Conservation (phyloP, 1,284 basidiomycete species). For the Ceratobasidium sp. region DNA sequence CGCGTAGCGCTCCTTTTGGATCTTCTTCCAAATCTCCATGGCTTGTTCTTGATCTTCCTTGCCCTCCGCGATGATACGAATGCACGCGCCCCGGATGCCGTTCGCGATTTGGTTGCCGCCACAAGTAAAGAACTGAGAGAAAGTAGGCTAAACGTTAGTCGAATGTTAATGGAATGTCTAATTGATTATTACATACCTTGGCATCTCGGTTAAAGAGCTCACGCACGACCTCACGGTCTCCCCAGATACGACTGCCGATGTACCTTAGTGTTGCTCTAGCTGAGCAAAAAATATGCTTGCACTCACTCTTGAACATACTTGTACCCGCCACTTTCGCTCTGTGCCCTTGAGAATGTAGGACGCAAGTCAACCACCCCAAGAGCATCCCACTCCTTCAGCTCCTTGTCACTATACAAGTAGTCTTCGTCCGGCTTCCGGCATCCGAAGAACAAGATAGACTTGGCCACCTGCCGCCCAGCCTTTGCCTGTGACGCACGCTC, state of each 20-base stretch:
- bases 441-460: conserved; percentile 66
- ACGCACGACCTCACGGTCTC: conserved; percentile 60
- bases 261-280: neutral
- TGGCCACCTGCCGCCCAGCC: conserved; percentile 63
- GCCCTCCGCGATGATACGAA: conserved; percentile 58
- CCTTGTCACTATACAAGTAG: conserved; percentile 59
- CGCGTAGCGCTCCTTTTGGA: conserved; percentile 61
- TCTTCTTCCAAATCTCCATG: conserved; percentile 55
- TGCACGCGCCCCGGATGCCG: conserved; percentile 59
- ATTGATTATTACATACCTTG: conserved; percentile 45
- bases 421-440: conserved; percentile 63
- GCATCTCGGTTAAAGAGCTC: conserved; percentile 59
- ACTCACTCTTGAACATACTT: conserved; percentile 66
- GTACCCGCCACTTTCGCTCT: conserved; percentile 60
- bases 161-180: neutral
- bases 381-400: conserved; percentile 61
- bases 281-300: neutral
- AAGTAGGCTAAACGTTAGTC: neutral
- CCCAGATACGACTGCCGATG: conserved; percentile 61
- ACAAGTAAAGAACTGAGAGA: conserved; percentile 63
- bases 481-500: conserved; percentile 65
- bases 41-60: conserved; percentile 54
- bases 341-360: conserved; percentile 64
- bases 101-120: conserved; percentile 61
- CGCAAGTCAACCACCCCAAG: conserved; percentile 65